Conservation (phyloP, 1,284 basidiomycete species). For the Microbotryomycetes sp. region DNA sequence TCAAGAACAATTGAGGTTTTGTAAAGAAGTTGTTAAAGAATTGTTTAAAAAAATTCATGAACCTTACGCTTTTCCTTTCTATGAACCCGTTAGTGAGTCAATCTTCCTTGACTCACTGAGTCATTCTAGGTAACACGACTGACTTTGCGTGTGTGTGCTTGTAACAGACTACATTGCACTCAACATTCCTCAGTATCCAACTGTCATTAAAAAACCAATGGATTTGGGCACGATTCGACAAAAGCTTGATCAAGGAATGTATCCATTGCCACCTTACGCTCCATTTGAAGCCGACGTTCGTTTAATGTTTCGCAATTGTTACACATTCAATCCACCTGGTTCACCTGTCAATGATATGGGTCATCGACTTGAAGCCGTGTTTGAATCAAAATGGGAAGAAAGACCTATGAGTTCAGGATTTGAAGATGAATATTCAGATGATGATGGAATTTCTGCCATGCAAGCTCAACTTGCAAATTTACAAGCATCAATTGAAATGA, state of each 20-base stretch:
- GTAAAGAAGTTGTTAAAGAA: slow-evolving; percentile 66
- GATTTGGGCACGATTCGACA: slow-evolving; percentile 80
- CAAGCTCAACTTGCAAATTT: slow-evolving; percentile 35
- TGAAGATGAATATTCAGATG: slow-evolving; percentile 31
- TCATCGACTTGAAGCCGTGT: slow-evolving; percentile 69
- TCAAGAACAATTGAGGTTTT: slow-evolving; percentile 81
- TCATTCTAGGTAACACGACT: neutral
- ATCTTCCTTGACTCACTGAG: no score
- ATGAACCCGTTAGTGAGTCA: slow-evolving; percentile 82
- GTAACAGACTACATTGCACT: slow-evolving; percentile 65
- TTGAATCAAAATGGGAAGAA: slow-evolving; percentile 82
- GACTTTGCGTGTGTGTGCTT: slow-evolving; percentile 2
- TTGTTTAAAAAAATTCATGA: slow-evolving; percentile 74
- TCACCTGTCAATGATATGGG: slow-evolving; percentile 81
- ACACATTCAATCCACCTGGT: slow-evolving; percentile 81
- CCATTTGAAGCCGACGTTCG: slow-evolving; percentile 87
- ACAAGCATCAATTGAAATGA: slow-evolving; percentile 32
- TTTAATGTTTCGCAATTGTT: slow-evolving; percentile 89
- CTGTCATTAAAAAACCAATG: slow-evolving; percentile 89
- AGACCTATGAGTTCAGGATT: slow-evolving; percentile 26
- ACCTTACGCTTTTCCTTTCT: slow-evolving; percentile 72
- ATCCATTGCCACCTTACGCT: slow-evolving; percentile 68
- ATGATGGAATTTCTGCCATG: slow-evolving; percentile 34
- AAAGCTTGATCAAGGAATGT: slow-evolving; percentile 71
- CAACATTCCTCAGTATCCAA: slow-evolving; percentile 77